Evolutionary conservation across 345 rosid genomes (phyloP), one percentile per base, ranked within the genome.

Genomic region (Trapa incisa): DNA sequence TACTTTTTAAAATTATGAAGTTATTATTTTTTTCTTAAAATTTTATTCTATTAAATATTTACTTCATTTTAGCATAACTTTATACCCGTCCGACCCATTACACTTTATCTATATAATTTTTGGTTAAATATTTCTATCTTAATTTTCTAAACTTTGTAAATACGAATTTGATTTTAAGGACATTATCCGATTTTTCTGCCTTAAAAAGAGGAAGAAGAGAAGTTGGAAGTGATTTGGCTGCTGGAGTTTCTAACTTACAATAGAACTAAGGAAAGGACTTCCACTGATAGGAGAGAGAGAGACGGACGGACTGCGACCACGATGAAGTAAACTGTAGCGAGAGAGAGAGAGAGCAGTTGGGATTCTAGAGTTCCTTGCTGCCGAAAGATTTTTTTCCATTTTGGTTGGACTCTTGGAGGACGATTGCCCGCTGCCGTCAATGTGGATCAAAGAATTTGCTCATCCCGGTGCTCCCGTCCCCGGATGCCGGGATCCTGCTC

Each of bases 381-480:
- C 53, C 67, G 53, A 53, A 3, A 12, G 43, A 42, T 65, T 37
- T 11, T 22, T 29, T 64, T 39, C 0, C 29, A 22, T 22, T 22
- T 22, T 22, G 29, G 29, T 22, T 22, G 29, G 29, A 22, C 29
- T 22, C 3, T 14, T 8, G 67, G 47, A 41, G 35, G 35, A 42
- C 12, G 29, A 16, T 39, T 10, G 15, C 52, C 43, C 45, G 22
- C 16, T 37, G 52, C 67, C 52, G 36, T 29, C 52, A 37, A 12
- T 13, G 33, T 29, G 71, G 38, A 33, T 15, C 5, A 13, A 2
- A 5, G 14, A 29, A 33, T 1, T 62, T 64, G 58, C 68, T 14
- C 12, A 15, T 42, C 35, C 75, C 74, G 36, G 76, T 76, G 83
- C 43, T 53, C 32, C 70, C 63, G 29, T 53, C 62, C 17, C 60